phyloP scores from a whole-genome alignment of 768 basidiomycete genomes.

The Heimioporus sp. region DNA sequence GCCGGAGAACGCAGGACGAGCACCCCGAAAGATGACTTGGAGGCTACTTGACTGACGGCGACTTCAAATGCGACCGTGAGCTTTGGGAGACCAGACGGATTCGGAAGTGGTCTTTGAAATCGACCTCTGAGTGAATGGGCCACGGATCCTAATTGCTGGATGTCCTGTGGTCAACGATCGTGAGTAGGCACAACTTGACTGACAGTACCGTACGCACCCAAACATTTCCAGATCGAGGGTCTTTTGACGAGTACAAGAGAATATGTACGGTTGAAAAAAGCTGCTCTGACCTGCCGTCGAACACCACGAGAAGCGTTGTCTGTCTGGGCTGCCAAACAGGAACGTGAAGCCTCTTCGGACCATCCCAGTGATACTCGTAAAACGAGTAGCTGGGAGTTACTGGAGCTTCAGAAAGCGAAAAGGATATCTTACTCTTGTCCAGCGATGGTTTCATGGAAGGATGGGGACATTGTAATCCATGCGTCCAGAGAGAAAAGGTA shows the following conservation, averaged over 20 bases:
- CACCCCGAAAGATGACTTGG: slow-evolving; percentile 5
- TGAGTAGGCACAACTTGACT: background rate
- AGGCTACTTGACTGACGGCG: background rate
- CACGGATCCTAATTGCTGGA: slow-evolving; percentile 13
- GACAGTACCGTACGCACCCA: slow-evolving; percentile 13
- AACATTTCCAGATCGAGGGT: slow-evolving; percentile 7
- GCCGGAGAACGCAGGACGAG: slow-evolving; percentile 15
- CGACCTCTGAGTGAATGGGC: slow-evolving; percentile 9
- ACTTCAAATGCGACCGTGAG: slow-evolving; percentile 23
- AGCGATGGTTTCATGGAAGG: slow-evolving; percentile 20
- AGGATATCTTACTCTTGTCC: slow-evolving; percentile 14
- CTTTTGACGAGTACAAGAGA: slow-evolving; percentile 16
- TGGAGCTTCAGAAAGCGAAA: background rate
- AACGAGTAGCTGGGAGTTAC: slow-evolving; percentile 11
- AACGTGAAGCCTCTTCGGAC: slow-evolving; percentile 17
- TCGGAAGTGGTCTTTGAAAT: slow-evolving; percentile 3
- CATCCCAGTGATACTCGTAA: slow-evolving; percentile 23
- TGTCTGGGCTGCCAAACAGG: slow-evolving; percentile 24
- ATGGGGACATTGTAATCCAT: too few relatives aligned
- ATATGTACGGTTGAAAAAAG: slow-evolving; percentile 21
- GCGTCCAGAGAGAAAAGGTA: too few relatives aligned
- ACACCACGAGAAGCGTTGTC: slow-evolving; percentile 21
- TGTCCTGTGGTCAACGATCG: slow-evolving; percentile 10
- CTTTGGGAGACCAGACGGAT: slow-evolving; percentile 15
- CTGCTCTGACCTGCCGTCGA: slow-evolving; percentile 19